Evolutionary conservation across 169 alveolate genomes (phyloP), one percentile per base, ranked within the genome.

Genomic region (Plasmodium vinckei): DNA sequence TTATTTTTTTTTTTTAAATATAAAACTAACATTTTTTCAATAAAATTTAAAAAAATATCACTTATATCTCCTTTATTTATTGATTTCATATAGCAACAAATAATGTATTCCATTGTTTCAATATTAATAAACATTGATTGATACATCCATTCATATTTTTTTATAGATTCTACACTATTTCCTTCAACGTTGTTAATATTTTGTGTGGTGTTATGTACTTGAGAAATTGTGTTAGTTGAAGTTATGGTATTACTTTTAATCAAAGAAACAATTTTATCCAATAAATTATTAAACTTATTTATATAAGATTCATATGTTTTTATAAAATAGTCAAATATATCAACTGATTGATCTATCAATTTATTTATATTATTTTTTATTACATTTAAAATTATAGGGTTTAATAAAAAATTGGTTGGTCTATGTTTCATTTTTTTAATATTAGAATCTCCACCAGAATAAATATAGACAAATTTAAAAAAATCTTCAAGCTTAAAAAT

Each of bases 51-150:
- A 7, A 84, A 44, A 25, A 13, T 59, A 33, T 57, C n/a, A n/a
- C 17, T 84, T 46, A 84, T 70, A 69, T 69, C 13, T 17, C 59
- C 70, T 53, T 69, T 84, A 54, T 59, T 33, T 42, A 70, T 84
- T 9, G 75, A 5, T 23, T 46, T 84, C 9, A 69, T 9, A 49
- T 42, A 64, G 19, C 75, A 84, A 21, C 71, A 84, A 5, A 84
- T 21, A 27, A 84, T 69, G 49, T 84, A 84, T 49, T 84, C 91
- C 21, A 84, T n/a, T 49, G 86, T 44, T 56, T 84, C 91, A 17
- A 84, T 47, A 57, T 84, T 84, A 33, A 33, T 17, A 33, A 68
- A 12, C 10, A 21, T 21, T 44, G 21, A n/a, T 17, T 46, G 59
- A 68, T 68, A 68, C 6, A 6, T 44, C 33, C 15, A 46, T 15